Evolutionary conservation across 1,139 yeast genomes (phyloP).

Genomic region (Barnettozyma hawaiiensis): DNA sequence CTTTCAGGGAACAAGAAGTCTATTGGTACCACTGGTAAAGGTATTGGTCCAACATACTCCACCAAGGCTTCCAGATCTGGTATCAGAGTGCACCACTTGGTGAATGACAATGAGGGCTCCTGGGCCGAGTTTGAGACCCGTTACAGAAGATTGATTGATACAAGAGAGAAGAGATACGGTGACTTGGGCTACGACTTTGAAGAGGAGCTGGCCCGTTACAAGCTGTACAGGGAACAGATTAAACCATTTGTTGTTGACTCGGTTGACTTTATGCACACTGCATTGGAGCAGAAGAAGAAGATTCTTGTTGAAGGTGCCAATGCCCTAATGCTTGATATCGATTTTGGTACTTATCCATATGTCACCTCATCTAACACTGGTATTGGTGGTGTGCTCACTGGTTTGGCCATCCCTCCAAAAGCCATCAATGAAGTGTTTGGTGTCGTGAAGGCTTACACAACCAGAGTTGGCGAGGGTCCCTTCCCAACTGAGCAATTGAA

Average conservation of each 20-base stretch:
- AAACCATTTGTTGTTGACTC: conserved; percentile 94
- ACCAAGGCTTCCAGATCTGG: conserved; percentile 98
- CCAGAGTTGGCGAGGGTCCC: conserved; percentile 99
- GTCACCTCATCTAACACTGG: conserved; percentile 96
- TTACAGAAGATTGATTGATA: conserved; percentile 69
- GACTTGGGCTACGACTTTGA: conserved; percentile 84
- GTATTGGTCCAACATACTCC: conserved; percentile 97
- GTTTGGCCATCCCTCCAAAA: conserved; percentile 90
- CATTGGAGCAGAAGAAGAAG: conserved; percentile 71
- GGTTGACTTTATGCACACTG: conserved; percentile 82
- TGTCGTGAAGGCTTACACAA: conserved; percentile 96
- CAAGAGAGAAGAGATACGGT: conserved; percentile 88
- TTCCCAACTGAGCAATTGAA: conserved; percentile 98
- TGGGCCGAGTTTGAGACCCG: conserved; percentile 87
- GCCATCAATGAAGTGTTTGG: conserved; percentile 79
- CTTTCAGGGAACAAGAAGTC: conserved; percentile 79
- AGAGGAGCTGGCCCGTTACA: conserved; percentile 72
- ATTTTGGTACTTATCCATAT: conserved; percentile 96
- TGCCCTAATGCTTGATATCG: conserved; percentile 95
- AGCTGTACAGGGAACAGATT: conserved; percentile 63
- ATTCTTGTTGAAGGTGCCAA: conserved; percentile 97
- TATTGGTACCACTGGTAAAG: conserved; percentile 98
- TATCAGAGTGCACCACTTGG: conserved; percentile 91
- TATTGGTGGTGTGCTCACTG: conserved; percentile 97
- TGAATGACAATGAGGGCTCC: conserved; percentile 80